Conservation (phyloP, 148 eudicot genomes). For the Polygonum maritimum region DNA sequence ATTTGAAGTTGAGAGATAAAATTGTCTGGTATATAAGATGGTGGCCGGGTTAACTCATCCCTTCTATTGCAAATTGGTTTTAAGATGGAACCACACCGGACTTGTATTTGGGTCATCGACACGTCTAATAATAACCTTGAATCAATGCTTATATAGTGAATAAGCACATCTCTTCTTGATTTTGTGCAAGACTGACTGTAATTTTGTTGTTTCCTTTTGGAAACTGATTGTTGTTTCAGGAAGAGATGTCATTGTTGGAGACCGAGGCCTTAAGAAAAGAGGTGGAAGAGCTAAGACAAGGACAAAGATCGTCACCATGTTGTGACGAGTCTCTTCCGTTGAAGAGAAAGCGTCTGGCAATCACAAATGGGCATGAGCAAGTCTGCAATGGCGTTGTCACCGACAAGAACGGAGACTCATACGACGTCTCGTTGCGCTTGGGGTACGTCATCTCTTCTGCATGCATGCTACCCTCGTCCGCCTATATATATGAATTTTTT, state of each 20-base stretch:
- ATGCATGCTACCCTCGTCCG: not conserved
- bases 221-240: conserved; percentile 18
- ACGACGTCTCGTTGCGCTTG: conserved; percentile 33
- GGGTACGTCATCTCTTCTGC: conserved; percentile 22
- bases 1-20: no score
- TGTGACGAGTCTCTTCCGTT: conserved; percentile 18
- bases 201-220: not conserved
- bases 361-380: conserved; percentile 12
- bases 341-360: conserved; percentile 19
- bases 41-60: no score
- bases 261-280: conserved; percentile 40
- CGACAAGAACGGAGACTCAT: conserved; percentile 31
- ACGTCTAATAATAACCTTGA: no score
- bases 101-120: no score
- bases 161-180: no score
- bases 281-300: conserved; percentile 43
- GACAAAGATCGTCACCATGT: conserved; percentile 14
- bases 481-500: not conserved
- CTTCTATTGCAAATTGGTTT: no score
- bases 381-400: conserved; percentile 13
- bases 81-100: no score
- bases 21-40: no score
- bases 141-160: no score
- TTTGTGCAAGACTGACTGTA: no score
- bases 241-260: conserved; percentile 32